A percentile compares a stretch with the other conserved stretches of the same genome.
phyloP scores from a whole-genome alignment of 2,329 filamentous ascomycete genomes.

The Aureobasidium sp. region DNA sequence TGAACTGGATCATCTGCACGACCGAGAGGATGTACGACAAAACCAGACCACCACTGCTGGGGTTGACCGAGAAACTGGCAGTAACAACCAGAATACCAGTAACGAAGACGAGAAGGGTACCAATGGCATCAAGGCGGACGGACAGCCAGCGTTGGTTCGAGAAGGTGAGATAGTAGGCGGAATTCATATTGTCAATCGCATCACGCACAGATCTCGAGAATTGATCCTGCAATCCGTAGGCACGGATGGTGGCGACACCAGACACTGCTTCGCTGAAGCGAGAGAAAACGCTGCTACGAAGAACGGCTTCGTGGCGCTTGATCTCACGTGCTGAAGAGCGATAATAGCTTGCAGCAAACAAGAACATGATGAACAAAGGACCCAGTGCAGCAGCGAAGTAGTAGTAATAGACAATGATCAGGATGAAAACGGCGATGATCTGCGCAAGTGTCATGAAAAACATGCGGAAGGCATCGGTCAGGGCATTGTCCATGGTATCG shows the following conservation, averaged over 20 bases:
- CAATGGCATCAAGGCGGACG: slow-evolving; percentile 74
- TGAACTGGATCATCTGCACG: slow-evolving; percentile 94
- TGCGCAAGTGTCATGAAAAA: slow-evolving; percentile 79
- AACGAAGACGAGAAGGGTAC: slow-evolving; percentile 76
- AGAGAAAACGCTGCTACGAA: slow-evolving; percentile 81
- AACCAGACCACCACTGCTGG: slow-evolving; percentile 79
- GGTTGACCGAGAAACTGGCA: slow-evolving; percentile 75
- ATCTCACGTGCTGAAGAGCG: slow-evolving; percentile 85
- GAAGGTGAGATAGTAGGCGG: slow-evolving; percentile 90
- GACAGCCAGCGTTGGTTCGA: slow-evolving; percentile 93
- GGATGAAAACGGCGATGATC: slow-evolving; percentile 74
- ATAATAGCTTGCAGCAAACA: slow-evolving; percentile 82
- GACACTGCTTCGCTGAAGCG: slow-evolving; percentile 85
- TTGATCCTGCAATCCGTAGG: slow-evolving; percentile 72
- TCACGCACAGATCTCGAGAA: slow-evolving; percentile 64
- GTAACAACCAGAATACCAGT: slow-evolving; percentile 88
- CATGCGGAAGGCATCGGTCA: slow-evolving; percentile 86
- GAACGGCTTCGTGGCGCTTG: slow-evolving; percentile 85
- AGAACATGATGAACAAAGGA: slow-evolving; percentile 66
- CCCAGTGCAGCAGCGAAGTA: slow-evolving; percentile 69
- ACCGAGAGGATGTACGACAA: slow-evolving; percentile 90
- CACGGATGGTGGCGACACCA: slow-evolving; percentile 77
- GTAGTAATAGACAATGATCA: slow-evolving; percentile 93
- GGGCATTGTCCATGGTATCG: slow-evolving; percentile 90
- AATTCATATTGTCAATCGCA: slow-evolving; percentile 84